Evolutionary conservation across 2,329 filamentous ascomycete genomes (phyloP), one percentile per base, ranked within the genome.

Genomic region (Cladosporium phlei): DNA sequence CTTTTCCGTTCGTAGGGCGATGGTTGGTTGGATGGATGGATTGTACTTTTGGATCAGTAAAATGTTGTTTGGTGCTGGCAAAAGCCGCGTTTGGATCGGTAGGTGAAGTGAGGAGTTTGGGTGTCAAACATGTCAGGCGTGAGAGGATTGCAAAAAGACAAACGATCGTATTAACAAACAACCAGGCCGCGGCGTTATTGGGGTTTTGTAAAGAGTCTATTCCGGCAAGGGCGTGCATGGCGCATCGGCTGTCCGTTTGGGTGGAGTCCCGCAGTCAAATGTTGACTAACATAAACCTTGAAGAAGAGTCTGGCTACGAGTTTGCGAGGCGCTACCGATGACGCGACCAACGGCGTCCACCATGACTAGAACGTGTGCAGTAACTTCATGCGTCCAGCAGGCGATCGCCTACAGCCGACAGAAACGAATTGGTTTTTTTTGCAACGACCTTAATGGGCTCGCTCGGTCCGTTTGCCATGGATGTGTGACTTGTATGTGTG

Each of bases 191-290:
- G n/a, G n/a, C n/a, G n/a, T n/a, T n/a, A n/a, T 27, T 34, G 30
- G 42, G 42, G 32, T 34, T 45, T 45, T 45, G 28, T 25, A 45
- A 45, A 45, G 32, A 45, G 42, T 45, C 42, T 45, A 45, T 45
- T 45, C 17, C 42, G 42, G 42, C 42, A 45, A n/a, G 32, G 42
- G 42, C 42, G 42, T 45, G 32, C 32, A 28, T 37, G 32, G n/a
- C n/a, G n/a, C n/a, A n/a, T n/a, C n/a, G n/a, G n/a, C n/a, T n/a
- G n/a, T n/a, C n/a, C n/a, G n/a, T n/a, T n/a, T n/a, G n/a, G n/a
- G n/a, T n/a, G n/a, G n/a, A n/a, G n/a, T n/a, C n/a, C n/a, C 22
- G 42, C 42, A 17, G 32, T 24, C 32, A 27, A 21, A 11, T 34
- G 11, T 37, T 37, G 42, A 45, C 42, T 45, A 45, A 45, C 42